Base-by-base conservation (phyloP, 257 asterid genomes). In the Solanum okadae region DNA sequence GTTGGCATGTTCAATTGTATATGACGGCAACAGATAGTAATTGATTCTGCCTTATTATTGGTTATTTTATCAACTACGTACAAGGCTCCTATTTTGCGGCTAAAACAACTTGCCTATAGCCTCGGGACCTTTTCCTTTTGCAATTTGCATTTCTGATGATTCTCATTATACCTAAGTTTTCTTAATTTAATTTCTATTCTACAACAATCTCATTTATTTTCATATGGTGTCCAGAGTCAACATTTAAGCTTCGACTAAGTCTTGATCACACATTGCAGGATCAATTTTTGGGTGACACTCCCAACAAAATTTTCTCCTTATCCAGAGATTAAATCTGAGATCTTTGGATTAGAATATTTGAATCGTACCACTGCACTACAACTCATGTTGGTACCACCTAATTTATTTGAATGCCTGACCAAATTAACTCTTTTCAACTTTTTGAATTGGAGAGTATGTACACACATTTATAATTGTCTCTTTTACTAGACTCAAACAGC, bases 251-350 rank as follows among this genome's bases (percentile, higher is more conserved):
- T 2, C 3, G 22, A 52, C 0, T 6, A 52, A 52, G 59, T 16
- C 8, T 52, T 16, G 61, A 52, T 16, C 61, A 52, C 22, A 6
- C 10, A 16, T 52, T 52, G 9, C 4, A 52, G 10, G 4, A 1
- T 0, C 0, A 4, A 52, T 52, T 18, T 52, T 52, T 1, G 9
- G 3, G 10, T 6, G n/a, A 1, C n/a, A 16, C 10, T 16, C 0
- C 1, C 3, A 6, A 52, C 0, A 52, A 1, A 16, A 6, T 6
- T 16, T 52, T 16, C 9, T 52, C 8, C 23, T 5, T 16, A 16
- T 52, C 3, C 9, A 2, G 9, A 52, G 3, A 2, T 52, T 52
- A 6, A 52, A 52, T 2, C 0, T 2, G 9, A 52, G 0, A 52
- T 52, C 1, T 16, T 52, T 16, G 3, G 9, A 1, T 6, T 16